Base-by-base conservation (phyloP, 2,329 filamentous ascomycete species). In the Epichloe baconii region DNA sequence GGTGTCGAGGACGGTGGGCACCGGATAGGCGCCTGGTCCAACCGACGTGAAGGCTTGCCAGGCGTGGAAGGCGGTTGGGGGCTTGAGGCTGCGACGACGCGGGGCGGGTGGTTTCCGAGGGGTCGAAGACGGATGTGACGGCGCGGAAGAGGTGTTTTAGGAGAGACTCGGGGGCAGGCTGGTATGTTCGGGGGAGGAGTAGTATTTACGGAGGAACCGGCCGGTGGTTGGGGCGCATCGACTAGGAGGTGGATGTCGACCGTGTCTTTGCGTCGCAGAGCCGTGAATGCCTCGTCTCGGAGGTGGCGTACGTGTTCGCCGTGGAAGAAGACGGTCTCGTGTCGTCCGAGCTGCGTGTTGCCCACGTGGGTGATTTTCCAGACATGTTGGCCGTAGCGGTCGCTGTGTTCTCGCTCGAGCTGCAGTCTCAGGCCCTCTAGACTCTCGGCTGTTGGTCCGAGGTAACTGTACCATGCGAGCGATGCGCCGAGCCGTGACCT, bases 261-360 rank as follows among this genome's bases (percentile, higher is more conserved):
- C 55, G 83, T 77, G 51, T 85, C 75, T 4, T 79, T 68, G 60
- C 95, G 87, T 45, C 86, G 80, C 26, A 90, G 74, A 31, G 87
- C 79, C 10, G 83, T 86, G 65, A 96, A 96, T 52, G 90, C 83
- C 14, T 89, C 86, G 66, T 96, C 91, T 21, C 80, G 79, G 37
- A 89, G 78, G 56, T 86, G 83, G 52, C 85, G 80, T 31, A 88
- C 81, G 26, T 91, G 78, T 52, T 88, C 82, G 23, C 85, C 80
- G 45, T 85, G 77, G 56, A 97, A 78, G 62, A 87, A 86, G 19
- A 96, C 81, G 56, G 84, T 86, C 67, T 97, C 91, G 62, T 97
- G 88, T 46, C 86, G 83, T 4, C 91, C 91, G 3, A 98, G 73
- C 1, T 85, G 79, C 41, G 90, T 78, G 57, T 85, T 87, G 42